Conservation (phyloP, 495 filamentous ascomycete genomes). For the Neurospora sp. region DNA sequence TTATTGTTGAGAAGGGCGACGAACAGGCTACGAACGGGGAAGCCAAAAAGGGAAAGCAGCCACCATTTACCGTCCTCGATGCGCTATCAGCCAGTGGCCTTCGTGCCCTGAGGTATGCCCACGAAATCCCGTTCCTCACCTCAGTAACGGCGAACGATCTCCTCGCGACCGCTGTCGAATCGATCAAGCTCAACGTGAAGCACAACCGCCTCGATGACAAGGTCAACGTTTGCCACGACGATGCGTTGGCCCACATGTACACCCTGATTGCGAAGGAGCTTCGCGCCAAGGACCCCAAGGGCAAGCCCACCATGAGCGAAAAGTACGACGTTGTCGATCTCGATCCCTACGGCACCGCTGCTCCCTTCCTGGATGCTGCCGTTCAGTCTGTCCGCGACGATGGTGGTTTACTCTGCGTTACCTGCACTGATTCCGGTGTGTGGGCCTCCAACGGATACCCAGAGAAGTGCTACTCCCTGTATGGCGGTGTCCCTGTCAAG, state of each 20-base stretch:
- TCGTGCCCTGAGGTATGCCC: conserved; percentile 81
- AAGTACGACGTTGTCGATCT: conserved; percentile 92
- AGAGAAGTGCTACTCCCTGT: conserved; percentile 85
- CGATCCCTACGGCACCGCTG: conserved; percentile 89
- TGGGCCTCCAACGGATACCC: conserved; percentile 89
- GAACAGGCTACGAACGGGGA: conserved; percentile 11
- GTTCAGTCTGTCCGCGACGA: conserved; percentile 71
- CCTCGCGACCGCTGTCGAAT: conserved; percentile 60
- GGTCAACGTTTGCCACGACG: conserved; percentile 61
- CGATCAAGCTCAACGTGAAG: conserved; percentile 72
- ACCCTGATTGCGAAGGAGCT: conserved; percentile 36
- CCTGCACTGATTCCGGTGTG: conserved; percentile 89
- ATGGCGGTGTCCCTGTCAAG: conserved; percentile 81
- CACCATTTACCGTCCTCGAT: conserved; percentile 73
- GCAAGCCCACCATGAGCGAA: conserved; percentile 19
- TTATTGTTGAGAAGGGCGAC: conserved; percentile 1
- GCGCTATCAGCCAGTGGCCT: conserved; percentile 91
- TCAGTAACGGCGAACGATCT: conserved; percentile 85
- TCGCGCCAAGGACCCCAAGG: conserved; percentile 17
- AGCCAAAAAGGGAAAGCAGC: conserved; percentile 8
- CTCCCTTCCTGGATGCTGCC: conserved; percentile 82
- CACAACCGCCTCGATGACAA: conserved; percentile 66
- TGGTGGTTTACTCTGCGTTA: conserved; percentile 86
- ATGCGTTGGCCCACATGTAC: conserved; percentile 91
- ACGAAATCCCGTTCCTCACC: conserved; percentile 76